Evolutionary conservation across 1,139 yeast species (phyloP), one percentile per base, ranked within the genome.

Genomic region (Wickerhamomyces sp.): DNA sequence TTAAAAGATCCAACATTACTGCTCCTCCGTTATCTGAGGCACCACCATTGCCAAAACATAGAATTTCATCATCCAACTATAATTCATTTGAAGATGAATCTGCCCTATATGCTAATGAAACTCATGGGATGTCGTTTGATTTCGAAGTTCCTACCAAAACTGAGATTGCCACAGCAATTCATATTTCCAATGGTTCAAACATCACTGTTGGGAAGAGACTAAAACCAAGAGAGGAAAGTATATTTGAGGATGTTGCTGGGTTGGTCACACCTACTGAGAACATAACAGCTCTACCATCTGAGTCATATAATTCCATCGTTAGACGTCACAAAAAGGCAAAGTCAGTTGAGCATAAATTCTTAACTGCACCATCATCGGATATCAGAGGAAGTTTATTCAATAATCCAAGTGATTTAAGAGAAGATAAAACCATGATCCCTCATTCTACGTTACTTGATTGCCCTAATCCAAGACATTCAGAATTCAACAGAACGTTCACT

Each of bases 81-180:
- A 47, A 48, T 6, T 52, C 58, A 2, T 46, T 45, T 15, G 55
- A 44, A 7, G 44, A 37, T 5, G 48, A 44, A 5, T 41, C 48
- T 4, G 39, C 47, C 1, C 31, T 29, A 29, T 44, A 42, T 27
- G 38, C 23, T 18, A 18, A 44, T 31, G 35, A 47, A 1, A 42
- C 51, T 3, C 52, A 54, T 30, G 58, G 52, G 14, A 36, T 42
- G 7, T 56, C 62, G 6, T 57, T 57, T 42, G 60, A 59, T 38
- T 57, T 55, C 43, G 62, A 57, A 40, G 39, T 56, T 6, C 59
- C 61, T 39, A 45, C 55, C 1, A 42, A 44, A 23, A 73, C 78
- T 3, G 72, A 67, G 50, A 64, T 71, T 48, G 69, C 76, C 39
- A 63, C 76, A 4, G 60, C 66, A 33, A 64, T 68, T 48, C 60